Evolutionary conservation across 2,329 filamentous ascomycete genomes (phyloP).

Genomic region (Colletotrichum tamarilloi): DNA sequence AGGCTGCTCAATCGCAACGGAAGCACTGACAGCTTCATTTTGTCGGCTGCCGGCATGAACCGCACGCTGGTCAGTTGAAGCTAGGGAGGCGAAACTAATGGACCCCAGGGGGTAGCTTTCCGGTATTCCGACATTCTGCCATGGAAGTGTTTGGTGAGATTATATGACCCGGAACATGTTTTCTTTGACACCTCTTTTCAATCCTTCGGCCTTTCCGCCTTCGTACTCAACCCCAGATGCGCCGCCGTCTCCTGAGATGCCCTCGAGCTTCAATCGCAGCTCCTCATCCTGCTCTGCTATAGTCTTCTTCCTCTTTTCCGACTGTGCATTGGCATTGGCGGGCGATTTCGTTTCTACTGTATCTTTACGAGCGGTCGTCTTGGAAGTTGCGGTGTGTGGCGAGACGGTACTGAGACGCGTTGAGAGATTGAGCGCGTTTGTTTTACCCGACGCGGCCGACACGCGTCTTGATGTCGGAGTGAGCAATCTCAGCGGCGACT

Average conservation of each 20-base stretch:
- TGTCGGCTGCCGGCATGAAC: no score
- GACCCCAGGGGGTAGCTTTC: no score
- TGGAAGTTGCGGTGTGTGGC: not conserved
- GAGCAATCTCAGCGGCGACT: not conserved
- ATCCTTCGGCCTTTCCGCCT: constrained; percentile 75
- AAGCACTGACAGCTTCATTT: no score
- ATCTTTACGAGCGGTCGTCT: not conserved
- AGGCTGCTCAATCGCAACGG: no score
- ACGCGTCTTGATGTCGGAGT: not conserved
- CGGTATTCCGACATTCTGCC: not conserved
- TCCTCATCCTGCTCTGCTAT: constrained; percentile 75
- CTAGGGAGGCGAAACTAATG: no score
- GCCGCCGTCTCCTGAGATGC: constrained; percentile 76
- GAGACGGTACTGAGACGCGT: constrained; percentile 4
- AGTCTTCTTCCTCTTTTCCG: constrained; percentile 56
- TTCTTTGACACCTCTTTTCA: constrained; percentile 79
- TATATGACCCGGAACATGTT: constrained; percentile 83
- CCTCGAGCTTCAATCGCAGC: constrained; percentile 72
- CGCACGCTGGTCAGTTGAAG: no score
- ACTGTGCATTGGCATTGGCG: no score
- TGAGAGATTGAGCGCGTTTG: not conserved
- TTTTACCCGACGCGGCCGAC: not conserved
- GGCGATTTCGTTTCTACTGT: not conserved
- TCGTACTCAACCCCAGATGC: constrained; percentile 80
- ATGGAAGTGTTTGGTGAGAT: not conserved